A percentile compares a stretch with the other conserved stretches of the same genome.
These are phyloP conservation scores for Gnetum montanum DNA, from an alignment of 75 land plant species.

Conservation along the genomic window DNA sequence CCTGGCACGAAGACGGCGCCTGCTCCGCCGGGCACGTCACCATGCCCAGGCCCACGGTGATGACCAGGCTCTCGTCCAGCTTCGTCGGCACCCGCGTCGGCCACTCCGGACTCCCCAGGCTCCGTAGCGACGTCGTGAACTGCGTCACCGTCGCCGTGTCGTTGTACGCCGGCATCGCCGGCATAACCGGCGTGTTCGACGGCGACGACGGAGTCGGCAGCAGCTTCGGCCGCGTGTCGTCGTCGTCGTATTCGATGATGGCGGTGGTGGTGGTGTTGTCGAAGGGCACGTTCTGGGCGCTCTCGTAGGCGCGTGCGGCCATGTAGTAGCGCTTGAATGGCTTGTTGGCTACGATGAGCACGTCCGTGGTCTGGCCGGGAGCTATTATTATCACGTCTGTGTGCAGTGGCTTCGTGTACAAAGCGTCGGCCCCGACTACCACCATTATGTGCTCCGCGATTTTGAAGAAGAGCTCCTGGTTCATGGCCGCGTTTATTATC, in stretches of 20 bases:
- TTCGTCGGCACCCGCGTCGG: conserved; percentile 21
- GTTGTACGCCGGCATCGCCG: conserved; percentile 44
- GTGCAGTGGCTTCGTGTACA: conserved; percentile 23
- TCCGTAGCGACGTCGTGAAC: conserved; percentile 22
- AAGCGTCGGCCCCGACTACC: conserved; percentile 25
- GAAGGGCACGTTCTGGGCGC: conserved; percentile 10
- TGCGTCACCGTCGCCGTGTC: conserved; percentile 36
- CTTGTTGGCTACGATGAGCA: conserved; percentile 13
- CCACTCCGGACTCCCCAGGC: conserved; percentile 10
- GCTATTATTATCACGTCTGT: conserved; percentile 13
- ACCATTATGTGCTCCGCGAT: conserved; percentile 29
- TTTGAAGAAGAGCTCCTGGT: conserved; percentile 21
- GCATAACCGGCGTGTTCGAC: conserved; percentile 4
- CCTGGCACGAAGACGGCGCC: no score
- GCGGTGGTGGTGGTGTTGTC: conserved; percentile 20
- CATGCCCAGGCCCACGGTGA: conserved; percentile 53
- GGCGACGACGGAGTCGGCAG: no score
- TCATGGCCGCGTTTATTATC: conserved; percentile 21
- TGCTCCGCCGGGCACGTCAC: conserved; percentile 22
- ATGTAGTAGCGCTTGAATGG: conserved; percentile 4
- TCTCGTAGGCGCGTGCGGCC: conserved; percentile 10
- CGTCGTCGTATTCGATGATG: conserved; percentile 12
- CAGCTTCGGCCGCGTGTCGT: no score
- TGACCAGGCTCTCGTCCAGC: conserved; percentile 32
- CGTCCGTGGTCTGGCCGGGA: conserved; percentile 33